Evolutionary conservation across 2,329 filamentous ascomycete species (phyloP), one percentile per base, ranked within the genome.

Genomic region (Alternaria longipes): DNA sequence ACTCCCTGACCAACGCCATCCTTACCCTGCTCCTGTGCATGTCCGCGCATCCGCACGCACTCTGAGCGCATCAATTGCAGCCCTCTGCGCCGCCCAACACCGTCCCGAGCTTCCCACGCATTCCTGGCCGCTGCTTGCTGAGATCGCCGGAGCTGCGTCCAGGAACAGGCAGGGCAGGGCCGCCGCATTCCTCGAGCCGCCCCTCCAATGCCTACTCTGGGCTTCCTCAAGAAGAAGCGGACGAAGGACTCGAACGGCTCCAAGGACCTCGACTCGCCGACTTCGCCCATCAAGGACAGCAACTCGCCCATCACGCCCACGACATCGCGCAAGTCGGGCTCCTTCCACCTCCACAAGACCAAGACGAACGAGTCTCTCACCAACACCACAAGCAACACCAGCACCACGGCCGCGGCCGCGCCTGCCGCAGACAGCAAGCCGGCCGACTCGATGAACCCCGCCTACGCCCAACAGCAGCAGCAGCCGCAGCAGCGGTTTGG

Each of bases 181-280:
- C 60, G 58, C 59, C 60, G 64, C 64, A 56, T 59, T 54, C 56
- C 63, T 57, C 54, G 18, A 57, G 47, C 65, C 60, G 69, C 63
- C 73, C 75, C 75, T 67, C 72, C 74, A 81, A 98, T 99, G 95
- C 95, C 94, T 89, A 92, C 88, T 81, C 88, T 97, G 85, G 93
- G 93, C 81, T 93, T 97, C 79, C 89, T 98, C 79, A 97, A 97
- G 88, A 98, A 97, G 88, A 97, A 97, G 87, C 90, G 93, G 88
- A 97, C 93, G 83, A 96, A 93, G 88, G 93, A 97, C 84, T 91
- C 89, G 74, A 80, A 82, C 71, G 82, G 84, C 67, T 81, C 80
- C 78, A 85, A 83, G 77, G 86, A 89, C 79, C 80, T 85, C 78
- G 87, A 89, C 78, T 85, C 87, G 78, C 89, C 92, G 79, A 86